Evolutionary conservation across 1,284 basidiomycete species (phyloP), one percentile per base, ranked within the genome.

Genomic region (Fomitiporia mediterranea): DNA sequence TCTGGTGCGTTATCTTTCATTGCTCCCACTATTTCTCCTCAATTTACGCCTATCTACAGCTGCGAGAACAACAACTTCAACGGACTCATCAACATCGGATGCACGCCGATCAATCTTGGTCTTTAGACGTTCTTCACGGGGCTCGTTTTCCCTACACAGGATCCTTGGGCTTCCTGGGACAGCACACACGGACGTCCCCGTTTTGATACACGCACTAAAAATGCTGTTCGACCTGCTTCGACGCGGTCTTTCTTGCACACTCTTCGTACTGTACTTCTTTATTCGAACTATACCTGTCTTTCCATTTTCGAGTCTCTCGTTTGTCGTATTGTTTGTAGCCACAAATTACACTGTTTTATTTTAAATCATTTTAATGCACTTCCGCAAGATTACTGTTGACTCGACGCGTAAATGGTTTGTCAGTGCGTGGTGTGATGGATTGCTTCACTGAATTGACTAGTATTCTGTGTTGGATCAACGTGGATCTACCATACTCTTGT

Each of bases 61-160:
- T 61, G 61, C 54, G 52, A 54, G 43, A 60, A 63, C 46, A 60
- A 60, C 55, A 38, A 50, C 11, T 63, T 57, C 58, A 61, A 58
- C 40, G 62, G 62, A 6, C 37, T 63, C 30, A 47, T 63, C 27
- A 58, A 59, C 35, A 60, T 61, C 55, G 62, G 58, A 28, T 63
- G 62, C 51, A 42, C 55, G 23, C 55, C 60, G 21, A 60, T 61
- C 32, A 61, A 55, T 49, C 21, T 60, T 34, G 49, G 5, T 28
- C 50, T 56, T 15, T 56, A 32, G n/a, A 48, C 44, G 17, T 7
- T 37, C 32, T 54, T 13, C 19, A 21, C 17, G n/a, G n/a, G n/a
- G n/a, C n/a, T n/a, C n/a, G n/a, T 51, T 35, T 46, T 15, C 13
- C 17, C 19, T 37, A 15, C 2, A 40, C 40, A 25, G 21, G 7